A percentile compares a stretch with the other conserved stretches of the same genome.
Conservation (phyloP, 306 rosid genomes). For the Sesbania bispinosa region DNA sequence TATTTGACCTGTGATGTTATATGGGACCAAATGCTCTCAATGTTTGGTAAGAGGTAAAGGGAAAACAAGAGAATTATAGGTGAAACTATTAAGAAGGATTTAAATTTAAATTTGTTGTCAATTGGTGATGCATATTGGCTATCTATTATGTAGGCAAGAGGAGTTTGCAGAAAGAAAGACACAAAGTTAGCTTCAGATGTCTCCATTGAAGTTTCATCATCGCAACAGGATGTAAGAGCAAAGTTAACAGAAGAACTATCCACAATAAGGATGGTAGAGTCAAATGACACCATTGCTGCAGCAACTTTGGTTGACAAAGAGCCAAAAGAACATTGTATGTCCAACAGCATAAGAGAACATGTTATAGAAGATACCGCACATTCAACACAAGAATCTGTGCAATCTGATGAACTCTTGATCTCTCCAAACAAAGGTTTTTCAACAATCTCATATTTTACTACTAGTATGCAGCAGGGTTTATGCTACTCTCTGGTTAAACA, state of each 20-base stretch:
- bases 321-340: slow-evolving; percentile 19
- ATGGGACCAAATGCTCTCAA: background rate
- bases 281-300: slow-evolving; percentile 27
- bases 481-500: background rate
- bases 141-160: slow-evolving; percentile 38
- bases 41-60: background rate
- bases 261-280: slow-evolving; percentile 63
- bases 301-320: slow-evolving; percentile 27
- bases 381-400: slow-evolving; percentile 33
- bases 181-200: slow-evolving; percentile 32
- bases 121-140: slow-evolving; percentile 33
- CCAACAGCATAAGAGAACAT: slow-evolving; percentile 26
- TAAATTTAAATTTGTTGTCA: background rate
- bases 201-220: slow-evolving; percentile 31
- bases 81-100: background rate
- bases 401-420: slow-evolving; percentile 30
- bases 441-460: slow-evolving; percentile 11
- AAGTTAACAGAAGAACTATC: slow-evolving; percentile 70
- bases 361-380: slow-evolving; percentile 20
- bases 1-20: background rate
- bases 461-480: slow-evolving; percentile 6
- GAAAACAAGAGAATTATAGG: background rate
- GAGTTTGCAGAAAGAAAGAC: slow-evolving; percentile 38
- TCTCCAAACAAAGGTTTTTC: slow-evolving; percentile 52
- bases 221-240: slow-evolving; percentile 53